These are phyloP conservation scores for Effrenium voratum DNA, from an alignment of 73 alveolate genomes.

Conservation along the genomic window DNA sequence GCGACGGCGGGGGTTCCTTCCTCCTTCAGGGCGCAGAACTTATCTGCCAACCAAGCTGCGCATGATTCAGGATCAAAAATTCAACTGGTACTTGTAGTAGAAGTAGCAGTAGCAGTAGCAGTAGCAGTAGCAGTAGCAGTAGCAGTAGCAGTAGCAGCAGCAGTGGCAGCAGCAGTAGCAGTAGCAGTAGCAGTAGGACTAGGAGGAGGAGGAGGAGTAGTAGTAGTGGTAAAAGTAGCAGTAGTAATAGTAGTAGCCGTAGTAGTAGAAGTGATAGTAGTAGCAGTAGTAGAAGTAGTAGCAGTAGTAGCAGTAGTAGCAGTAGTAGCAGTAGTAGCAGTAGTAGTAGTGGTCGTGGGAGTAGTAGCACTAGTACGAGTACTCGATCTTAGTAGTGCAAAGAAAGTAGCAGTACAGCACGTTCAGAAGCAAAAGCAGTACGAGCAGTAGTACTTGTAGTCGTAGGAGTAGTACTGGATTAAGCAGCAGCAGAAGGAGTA, in stretches of 20 bases:
- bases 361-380: not conserved
- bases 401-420: not conserved
- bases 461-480: no score
- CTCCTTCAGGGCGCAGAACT: no score
- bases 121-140: no score
- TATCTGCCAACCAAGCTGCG: no score
- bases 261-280: no score
- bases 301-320: not conserved
- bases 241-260: not conserved
- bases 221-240: not conserved
- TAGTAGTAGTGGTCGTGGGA: no score
- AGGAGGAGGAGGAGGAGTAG: no score
- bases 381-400: not conserved
- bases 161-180: not conserved
- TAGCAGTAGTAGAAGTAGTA: not conserved
- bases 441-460: not conserved
- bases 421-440: not conserved
- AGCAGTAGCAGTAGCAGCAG: not conserved
- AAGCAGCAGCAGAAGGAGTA: not conserved
- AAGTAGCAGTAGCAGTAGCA: no score
- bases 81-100: no score
- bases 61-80: no score
- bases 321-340: not conserved
- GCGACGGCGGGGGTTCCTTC: no score
- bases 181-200: not conserved